Evolutionary conservation across 2,329 filamentous ascomycete species (phyloP), one percentile per base, ranked within the genome.

Genomic region (Alternaria sp.): DNA sequence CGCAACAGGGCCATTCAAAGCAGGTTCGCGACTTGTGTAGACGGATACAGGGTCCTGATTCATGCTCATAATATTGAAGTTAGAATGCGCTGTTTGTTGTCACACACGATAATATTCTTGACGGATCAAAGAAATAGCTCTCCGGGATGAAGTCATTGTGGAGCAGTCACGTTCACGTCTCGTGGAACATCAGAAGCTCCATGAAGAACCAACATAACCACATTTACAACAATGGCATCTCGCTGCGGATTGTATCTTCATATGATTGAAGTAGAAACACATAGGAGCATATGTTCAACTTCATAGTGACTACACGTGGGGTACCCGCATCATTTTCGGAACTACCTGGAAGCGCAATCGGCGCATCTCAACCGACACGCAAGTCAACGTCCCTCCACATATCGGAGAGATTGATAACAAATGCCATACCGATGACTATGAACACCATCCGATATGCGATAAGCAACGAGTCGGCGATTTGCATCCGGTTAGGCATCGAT

Each of bases 81-180:
- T 54, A 2, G 12, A 32, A 40, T 41, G 36, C 14, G 51, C 36
- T 56, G 57, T 44, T 20, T n/a, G 41, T 54, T 12, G 14, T 36
- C 5, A 32, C 30, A n/a, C 34, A 55, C 27, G 27, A 30, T 10
- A 48, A 45, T 43, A 56, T 50, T 49, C 51, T 38, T 27, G 52
- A 40, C 43, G 51, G 43, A 28, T 16, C 27, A 53, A 32, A 54
- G 44, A 44, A 38, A 55, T 34, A 34, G 51, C 57, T 50, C 44
- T 28, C 44, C 44, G 16, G 16, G 22, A 59, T 59, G 57, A 59
- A 59, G 57, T 59, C 57, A 59, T 56, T 59, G 57, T 59, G 57
- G 57, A 56, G 57, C 48, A 38, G 57, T 59, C 51, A 56, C 57
- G 57, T 50, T 56, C 28, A 27, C 4, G n/a, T 16, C 11, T 10